Evolutionary conservation across 2,329 filamentous ascomycete species (phyloP), one percentile per base, ranked within the genome.

Genomic region (Diaporthe sp.): DNA sequence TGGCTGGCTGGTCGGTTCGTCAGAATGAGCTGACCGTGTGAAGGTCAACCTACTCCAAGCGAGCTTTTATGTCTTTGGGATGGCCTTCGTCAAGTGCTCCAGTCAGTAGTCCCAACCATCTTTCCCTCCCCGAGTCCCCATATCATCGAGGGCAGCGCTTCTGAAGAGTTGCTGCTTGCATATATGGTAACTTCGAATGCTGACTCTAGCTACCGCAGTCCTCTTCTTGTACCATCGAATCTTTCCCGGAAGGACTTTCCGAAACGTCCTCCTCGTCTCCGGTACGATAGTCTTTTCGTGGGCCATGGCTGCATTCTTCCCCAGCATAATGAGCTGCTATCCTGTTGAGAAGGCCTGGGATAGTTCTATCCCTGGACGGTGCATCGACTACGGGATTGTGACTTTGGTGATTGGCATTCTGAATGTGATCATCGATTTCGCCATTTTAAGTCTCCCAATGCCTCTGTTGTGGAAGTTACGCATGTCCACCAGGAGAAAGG

Each of bases 361-460:
- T 28, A 20, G 4, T 10, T 15, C n/a, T 10, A 31, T 67, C n/a
- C 28, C 42, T 25, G 61, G 61, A 28, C 12, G 42, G 42, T 67
- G 61, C 42, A 67, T 49, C n/a, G 25, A 67, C 42, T 67, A 67
- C 47, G 61, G 42, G 47, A 34, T 12, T 13, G 17, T 67, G 28
- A 31, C 61, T 47, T 20, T 67, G 12, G 39, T 17, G 17, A 67
- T 67, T 47, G 42, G 61, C 6, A 49, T 67, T 22, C 1, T 47
- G 37, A 67, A 67, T 7, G 25, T 67, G n/a, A 20, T 67, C n/a
- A 67, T 67, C 4, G 61, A 67, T 42, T 49, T 49, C 28, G 44
- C 47, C n/a, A 28, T 67, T 0, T 17, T 67, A 12, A 31, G 42
- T 22, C n/a, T 67, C 42, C 61, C 61, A 5, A 17, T 67, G 31